Evolutionary conservation across 2,329 filamentous ascomycete genomes (phyloP).

Genomic region (Pseudogymnoascus sp.): DNA sequence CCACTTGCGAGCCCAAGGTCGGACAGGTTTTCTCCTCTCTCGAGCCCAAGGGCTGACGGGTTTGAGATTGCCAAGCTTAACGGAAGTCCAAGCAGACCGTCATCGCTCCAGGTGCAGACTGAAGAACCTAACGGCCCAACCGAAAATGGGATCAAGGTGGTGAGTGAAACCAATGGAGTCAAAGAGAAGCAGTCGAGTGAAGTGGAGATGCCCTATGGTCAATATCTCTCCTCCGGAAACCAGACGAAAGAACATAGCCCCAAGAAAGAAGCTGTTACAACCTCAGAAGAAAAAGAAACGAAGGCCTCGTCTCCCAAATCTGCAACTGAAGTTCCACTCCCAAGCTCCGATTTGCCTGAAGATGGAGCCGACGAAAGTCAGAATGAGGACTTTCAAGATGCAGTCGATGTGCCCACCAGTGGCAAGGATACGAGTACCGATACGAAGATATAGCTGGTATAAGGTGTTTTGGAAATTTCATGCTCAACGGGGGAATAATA

Average conservation of each 20-base stretch:
- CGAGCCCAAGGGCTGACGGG: slow-evolving; percentile 2
- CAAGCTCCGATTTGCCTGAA: not conserved
- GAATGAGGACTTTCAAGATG: not conserved
- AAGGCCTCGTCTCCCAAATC: not conserved
- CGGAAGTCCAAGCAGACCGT: not conserved
- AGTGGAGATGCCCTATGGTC: not conserved
- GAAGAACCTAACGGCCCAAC: not conserved
- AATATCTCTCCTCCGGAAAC: not conserved
- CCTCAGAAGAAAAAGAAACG: not conserved
- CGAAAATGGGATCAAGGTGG: not conserved
- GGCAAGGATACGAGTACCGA: not conserved
- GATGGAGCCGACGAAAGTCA: not conserved
- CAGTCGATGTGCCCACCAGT: not conserved
- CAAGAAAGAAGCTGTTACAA: not conserved
- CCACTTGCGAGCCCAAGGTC: slow-evolving; percentile 3
- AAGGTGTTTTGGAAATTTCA: not conserved
- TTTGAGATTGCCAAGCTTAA: slow-evolving; percentile 5
- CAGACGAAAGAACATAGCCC: not conserved
- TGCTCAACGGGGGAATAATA: not conserved
- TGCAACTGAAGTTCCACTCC: not conserved
- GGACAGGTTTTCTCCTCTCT: slow-evolving; percentile 9
- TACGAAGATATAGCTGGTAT: slow-evolving; percentile 1
- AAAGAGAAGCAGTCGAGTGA: not conserved
- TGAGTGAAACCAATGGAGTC: not conserved
- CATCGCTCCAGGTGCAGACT: not conserved